phyloP scores from a whole-genome alignment of 2,329 filamentous ascomycete species.

The Penicillium nordicum region DNA sequence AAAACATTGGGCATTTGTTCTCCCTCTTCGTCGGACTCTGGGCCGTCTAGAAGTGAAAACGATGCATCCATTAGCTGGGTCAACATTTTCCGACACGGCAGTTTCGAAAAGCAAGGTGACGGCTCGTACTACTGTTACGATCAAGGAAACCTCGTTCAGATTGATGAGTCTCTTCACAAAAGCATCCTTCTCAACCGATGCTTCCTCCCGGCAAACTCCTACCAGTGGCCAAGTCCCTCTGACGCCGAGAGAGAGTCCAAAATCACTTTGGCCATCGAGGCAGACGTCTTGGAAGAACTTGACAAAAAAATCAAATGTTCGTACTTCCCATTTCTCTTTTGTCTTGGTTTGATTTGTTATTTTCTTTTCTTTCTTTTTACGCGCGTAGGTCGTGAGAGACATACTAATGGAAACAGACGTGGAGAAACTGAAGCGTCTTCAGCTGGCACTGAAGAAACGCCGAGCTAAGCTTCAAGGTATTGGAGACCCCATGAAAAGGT shows the following conservation, averaged over 20 bases:
- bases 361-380: too few relatives aligned
- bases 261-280: not conserved
- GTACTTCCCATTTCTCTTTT: not conserved
- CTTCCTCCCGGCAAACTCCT: not conserved
- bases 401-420: constrained; percentile 1
- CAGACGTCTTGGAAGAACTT: not conserved
- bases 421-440: constrained; percentile 3
- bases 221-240: not conserved
- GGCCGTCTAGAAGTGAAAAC: not conserved
- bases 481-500: not conserved
- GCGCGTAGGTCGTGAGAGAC: not conserved
- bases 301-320: not conserved
- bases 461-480: not conserved
- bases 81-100: constrained; percentile 2
- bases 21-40: not conserved
- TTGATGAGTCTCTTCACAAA: constrained; percentile 2
- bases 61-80: not conserved
- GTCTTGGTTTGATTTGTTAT: too few relatives aligned
- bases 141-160: not conserved
- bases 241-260: not conserved
- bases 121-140: not conserved
- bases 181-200: constrained; percentile 1
- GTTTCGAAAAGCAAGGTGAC: not conserved
- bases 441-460: constrained; percentile 5
- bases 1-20: not conserved